Evolutionary conservation across 2,329 filamentous ascomycete genomes (phyloP).

Genomic region (Neopestalotiopsis sp.): DNA sequence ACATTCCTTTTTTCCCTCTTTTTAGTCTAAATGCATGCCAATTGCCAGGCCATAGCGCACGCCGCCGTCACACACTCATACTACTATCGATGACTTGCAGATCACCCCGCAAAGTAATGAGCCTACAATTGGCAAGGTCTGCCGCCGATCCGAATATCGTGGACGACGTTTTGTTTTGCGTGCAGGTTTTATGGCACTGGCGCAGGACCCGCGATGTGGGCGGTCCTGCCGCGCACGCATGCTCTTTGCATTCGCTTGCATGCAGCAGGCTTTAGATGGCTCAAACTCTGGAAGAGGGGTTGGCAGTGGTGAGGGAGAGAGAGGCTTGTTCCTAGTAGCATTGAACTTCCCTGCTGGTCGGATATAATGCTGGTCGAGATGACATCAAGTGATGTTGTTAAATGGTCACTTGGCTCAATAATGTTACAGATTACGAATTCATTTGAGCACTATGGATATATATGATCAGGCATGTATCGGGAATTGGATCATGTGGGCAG

Average conservation of each 20-base stretch:
- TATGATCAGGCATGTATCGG: not conserved
- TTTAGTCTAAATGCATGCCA: not conserved
- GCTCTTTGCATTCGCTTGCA: not conserved
- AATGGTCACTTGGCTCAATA: not conserved
- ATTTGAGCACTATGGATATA: slow-evolving; percentile 3
- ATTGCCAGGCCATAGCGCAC: not conserved
- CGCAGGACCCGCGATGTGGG: not conserved
- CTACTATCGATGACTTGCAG: not conserved
- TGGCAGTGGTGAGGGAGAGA: not conserved
- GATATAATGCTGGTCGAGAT: not conserved
- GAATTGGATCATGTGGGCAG: not conserved
- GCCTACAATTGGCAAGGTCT: not conserved
- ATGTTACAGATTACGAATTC: not conserved
- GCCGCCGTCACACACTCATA: not conserved
- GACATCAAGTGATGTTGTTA: not conserved
- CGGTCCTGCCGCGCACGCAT: not conserved
- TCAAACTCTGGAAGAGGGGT: not conserved
- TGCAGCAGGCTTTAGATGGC: not conserved
- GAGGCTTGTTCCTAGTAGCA: not conserved
- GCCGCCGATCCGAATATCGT: not conserved
- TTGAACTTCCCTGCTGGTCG: no score
- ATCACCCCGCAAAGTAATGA: not conserved
- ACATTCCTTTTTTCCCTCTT: not conserved
- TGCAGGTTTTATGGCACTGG: not conserved
- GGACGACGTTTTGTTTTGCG: not conserved